These are phyloP conservation scores for Chalara sp. DNA, from an alignment of 2,329 filamentous ascomycete genomes.

Conservation along the genomic window DNA sequence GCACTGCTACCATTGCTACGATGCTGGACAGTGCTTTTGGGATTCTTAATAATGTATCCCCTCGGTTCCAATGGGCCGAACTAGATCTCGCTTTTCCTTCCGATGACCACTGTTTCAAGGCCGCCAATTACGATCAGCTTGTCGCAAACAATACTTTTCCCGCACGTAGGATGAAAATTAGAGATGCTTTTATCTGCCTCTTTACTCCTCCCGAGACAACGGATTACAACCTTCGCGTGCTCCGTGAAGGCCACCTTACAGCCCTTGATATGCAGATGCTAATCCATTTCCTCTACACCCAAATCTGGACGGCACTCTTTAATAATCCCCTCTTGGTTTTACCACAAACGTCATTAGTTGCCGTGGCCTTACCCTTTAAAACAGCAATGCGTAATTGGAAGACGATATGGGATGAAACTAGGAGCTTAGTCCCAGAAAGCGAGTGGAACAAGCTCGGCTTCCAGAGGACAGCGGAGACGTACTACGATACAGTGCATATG, in stretches of 20 bases:
- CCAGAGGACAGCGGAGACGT: constrained; percentile 23
- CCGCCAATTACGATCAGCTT: constrained; percentile 20
- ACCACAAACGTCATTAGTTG: constrained; percentile 9
- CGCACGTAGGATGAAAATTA: constrained; percentile 20
- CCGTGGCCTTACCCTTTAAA: constrained; percentile 19
- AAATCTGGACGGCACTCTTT: constrained; percentile 23
- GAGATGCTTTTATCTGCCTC: constrained; percentile 21
- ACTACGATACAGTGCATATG: constrained; percentile 18
- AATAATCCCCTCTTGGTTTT: constrained; percentile 18
- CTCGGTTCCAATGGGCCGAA: constrained; percentile 26
- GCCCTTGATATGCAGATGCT: constrained; percentile 27
- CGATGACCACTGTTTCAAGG: constrained; percentile 21
- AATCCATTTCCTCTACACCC: constrained; percentile 25
- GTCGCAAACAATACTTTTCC: constrained; percentile 12
- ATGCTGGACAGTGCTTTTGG: constrained; percentile 26
- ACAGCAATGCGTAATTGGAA: constrained; percentile 23
- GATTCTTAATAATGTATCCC: constrained; percentile 26
- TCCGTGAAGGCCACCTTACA: constrained; percentile 16
- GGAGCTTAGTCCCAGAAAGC: constrained; percentile 5
- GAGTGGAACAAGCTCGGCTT: constrained; percentile 25
- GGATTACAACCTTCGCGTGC: constrained; percentile 12
- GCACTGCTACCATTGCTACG: constrained; percentile 18
- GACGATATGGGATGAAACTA: constrained; percentile 23
- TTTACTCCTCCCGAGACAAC: constrained; percentile 13
- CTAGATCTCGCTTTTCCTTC: constrained; percentile 23